Percentiles rank a stretch among this genome's conserved stretches.
Conservation (phyloP, 1,139 yeast genomes). For the Candida gigantensis region DNA sequence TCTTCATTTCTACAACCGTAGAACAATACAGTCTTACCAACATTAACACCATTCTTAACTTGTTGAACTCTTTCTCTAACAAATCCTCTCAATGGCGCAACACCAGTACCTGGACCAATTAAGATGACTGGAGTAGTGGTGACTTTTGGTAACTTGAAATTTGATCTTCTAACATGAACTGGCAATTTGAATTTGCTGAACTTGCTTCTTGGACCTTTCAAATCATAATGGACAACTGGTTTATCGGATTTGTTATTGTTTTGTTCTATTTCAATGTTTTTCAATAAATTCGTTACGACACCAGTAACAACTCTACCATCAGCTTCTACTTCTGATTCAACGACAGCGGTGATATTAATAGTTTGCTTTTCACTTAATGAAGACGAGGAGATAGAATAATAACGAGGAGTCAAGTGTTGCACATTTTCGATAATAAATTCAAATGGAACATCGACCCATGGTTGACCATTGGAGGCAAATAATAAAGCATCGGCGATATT, state of each 20-base stretch:
- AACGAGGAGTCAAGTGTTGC: conserved; percentile 87
- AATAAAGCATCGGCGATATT: conserved; percentile 79
- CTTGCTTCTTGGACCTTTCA: conserved; percentile 77
- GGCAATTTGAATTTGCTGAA: conserved; percentile 67
- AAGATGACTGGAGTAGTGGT: conserved; percentile 82
- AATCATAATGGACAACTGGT: conserved; percentile 62
- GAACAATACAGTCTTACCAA: conserved; percentile 77
- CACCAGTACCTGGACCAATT: conserved; percentile 99
- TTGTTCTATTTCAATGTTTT: conserved; percentile 67
- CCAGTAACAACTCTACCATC: conserved; percentile 59
- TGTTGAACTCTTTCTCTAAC: conserved; percentile 71
- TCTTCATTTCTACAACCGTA: conserved; percentile 79
- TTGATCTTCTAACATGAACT: conserved; percentile 90
- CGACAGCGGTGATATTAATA: conserved; percentile 88
- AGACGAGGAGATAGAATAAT: conserved; percentile 94
- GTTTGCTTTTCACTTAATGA: conserved; percentile 73
- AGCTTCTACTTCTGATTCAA: conserved; percentile 66
- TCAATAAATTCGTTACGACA: conserved; percentile 86
- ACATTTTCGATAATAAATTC: conserved; percentile 79
- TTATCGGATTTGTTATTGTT: conserved; percentile 47
- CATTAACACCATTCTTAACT: conserved; percentile 46
- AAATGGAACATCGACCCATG: conserved; percentile 82
- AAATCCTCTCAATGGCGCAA: conserved; percentile 96
- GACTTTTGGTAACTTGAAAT: conserved; percentile 90
- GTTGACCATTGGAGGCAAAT: conserved; percentile 56